Evolutionary conservation across 768 basidiomycete genomes (phyloP), one percentile per base, ranked within the genome.

Genomic region (Tubosaeta sp.): DNA sequence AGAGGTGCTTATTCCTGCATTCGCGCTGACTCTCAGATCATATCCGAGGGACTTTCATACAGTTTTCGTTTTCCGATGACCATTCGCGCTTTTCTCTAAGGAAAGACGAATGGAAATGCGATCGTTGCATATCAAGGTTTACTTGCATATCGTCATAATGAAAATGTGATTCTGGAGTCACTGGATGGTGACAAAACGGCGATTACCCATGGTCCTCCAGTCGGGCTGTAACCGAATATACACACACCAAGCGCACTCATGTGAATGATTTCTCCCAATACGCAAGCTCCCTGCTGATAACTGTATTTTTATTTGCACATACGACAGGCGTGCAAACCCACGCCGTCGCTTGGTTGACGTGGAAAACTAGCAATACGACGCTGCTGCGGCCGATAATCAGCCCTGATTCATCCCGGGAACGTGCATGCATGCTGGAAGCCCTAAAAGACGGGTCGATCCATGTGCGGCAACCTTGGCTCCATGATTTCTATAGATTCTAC

Each of bases 241-340:
- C 44, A 39, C 29, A 35, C 49, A n/a, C 39, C 36, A 16, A 22
- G 44, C 49, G 27, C 29, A 45, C 45, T 30, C 30, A 51, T 45
- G 30, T 49, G 36, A 39, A 21, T 18, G 21, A 22, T 25, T 40
- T 22, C 18, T 39, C 18, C 44, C 9, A 9, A 32, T 34, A 35
- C 32, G 32, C 34, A 31, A 31, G 35, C 14, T 27, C 6, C 27
- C 9, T 27, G 27, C 27, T 27, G 27, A 27, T 9, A 27, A 27
- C 22, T 25, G 18, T 29, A 18, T n/a, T 21, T 35, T 19, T 14
- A 27, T 39, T 43, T 4, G 27, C 9, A 9, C 27, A 27, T 27
- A 27, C 8, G 25, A 27, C 25, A 27, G 4, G 25, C 8, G 27
- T 27, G 27, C 4, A 27, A n/a, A 27, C 27, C 10, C 9, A 34